Percentiles rank a stretch among this genome's conserved stretches.
Evolutionary conservation across 306 rosid species (phyloP).

Genomic region (Prunus armeniaca): DNA sequence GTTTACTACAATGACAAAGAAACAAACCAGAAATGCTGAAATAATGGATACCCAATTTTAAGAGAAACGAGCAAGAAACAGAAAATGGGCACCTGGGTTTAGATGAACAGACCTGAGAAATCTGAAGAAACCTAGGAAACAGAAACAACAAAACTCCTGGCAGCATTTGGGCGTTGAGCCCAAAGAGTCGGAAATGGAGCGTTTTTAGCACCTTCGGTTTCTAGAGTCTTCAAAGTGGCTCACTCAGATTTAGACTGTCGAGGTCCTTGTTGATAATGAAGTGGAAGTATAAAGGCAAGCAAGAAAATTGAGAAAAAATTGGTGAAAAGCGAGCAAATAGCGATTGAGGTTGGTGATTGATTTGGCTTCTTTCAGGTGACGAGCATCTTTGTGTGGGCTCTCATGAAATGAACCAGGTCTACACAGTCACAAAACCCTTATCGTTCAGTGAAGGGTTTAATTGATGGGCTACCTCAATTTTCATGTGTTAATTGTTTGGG

Average conservation of each 20-base stretch:
- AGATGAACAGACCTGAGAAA: conserved; percentile 26
- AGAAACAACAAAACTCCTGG: conserved; percentile 2
- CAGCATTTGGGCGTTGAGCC: conserved; percentile 28
- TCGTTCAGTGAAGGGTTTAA: background rate
- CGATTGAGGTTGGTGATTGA: background rate
- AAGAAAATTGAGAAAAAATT: background rate
- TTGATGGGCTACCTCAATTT: background rate
- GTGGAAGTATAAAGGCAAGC: background rate
- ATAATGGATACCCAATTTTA: background rate
- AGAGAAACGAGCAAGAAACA: background rate
- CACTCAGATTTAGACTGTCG: background rate
- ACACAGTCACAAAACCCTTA: background rate
- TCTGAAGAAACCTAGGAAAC: conserved; percentile 12
- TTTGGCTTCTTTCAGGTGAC: background rate
- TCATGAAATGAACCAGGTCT: background rate
- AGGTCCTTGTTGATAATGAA: background rate
- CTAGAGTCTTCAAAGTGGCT: background rate
- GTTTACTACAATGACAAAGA: too few relatives aligned
- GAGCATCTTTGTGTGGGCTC: conserved; percentile 5
- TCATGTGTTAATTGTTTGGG: background rate
- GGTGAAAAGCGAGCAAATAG: background rate
- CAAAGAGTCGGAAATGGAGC: conserved; percentile 21
- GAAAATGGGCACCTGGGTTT: conserved; percentile 19
- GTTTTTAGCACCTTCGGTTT: background rate
- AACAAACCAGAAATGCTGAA: background rate